Conservation (phyloP, 495 filamentous ascomycete genomes). For the Penicillium macrosclerotiorum region DNA sequence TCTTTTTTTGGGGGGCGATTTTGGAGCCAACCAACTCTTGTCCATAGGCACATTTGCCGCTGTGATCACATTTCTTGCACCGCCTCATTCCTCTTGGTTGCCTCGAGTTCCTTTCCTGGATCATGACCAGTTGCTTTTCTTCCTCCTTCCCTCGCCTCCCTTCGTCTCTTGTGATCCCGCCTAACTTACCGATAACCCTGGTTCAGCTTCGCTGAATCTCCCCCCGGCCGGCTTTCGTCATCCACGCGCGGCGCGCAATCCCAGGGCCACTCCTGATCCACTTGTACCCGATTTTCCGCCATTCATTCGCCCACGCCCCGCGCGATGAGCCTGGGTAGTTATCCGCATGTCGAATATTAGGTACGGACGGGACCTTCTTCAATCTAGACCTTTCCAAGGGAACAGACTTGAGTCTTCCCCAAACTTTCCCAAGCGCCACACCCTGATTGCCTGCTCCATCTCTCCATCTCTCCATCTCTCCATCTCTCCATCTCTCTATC, state of each 20-base stretch:
- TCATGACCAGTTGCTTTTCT: neutral
- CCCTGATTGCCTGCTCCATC: too few species aligned
- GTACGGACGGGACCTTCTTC: neutral
- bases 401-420: neutral
- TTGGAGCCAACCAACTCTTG: too few species aligned
- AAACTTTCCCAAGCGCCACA: too few species aligned
- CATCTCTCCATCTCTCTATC: too few species aligned
- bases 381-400: slow-evolving; percentile 1
- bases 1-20: too few species aligned
- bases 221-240: slow-evolving; percentile 5
- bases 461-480: too few species aligned
- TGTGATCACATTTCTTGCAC: too few species aligned
- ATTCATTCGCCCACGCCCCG: slow-evolving; percentile 5
- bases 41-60: too few species aligned
- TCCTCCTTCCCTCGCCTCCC: neutral
- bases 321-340: slow-evolving; percentile 2
- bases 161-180: neutral
- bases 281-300: neutral
- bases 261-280: slow-evolving; percentile 4
- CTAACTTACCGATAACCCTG: neutral
- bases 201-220: too few species aligned
- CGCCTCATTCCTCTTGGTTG: neutral
- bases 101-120: neutral
- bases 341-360: neutral
- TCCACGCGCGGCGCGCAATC: slow-evolving; percentile 1